These are phyloP conservation scores for Hyaloscypha hepaticicola DNA, from an alignment of 495 filamentous ascomycete species.

Conservation along the genomic window DNA sequence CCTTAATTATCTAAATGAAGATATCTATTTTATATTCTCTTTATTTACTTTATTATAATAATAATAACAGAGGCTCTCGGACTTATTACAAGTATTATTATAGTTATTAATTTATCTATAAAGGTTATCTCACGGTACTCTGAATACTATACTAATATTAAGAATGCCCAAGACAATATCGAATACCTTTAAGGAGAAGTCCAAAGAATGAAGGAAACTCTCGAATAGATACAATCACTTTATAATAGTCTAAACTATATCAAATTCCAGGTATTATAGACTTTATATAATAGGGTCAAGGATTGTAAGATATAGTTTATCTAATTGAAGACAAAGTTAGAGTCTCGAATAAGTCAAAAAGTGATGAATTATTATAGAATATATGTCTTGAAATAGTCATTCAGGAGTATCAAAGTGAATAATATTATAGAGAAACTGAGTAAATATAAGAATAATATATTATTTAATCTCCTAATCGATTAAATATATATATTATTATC, in stretches of 20 bases:
- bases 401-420: constrained; percentile 42
- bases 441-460: constrained; percentile 38
- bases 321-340: constrained; percentile 36
- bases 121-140: constrained; percentile 33
- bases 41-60: constrained; percentile 11
- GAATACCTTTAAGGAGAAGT: constrained; percentile 32
- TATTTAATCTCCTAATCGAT: constrained; percentile 40
- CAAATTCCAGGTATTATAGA: constrained; percentile 25
- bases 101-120: constrained; percentile 37
- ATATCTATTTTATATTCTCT: constrained; percentile 14
- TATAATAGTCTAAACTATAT: constrained; percentile 39
- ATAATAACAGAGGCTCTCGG: constrained; percentile 31
- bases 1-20: constrained; percentile 8
- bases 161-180: constrained; percentile 40
- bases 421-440: constrained; percentile 37
- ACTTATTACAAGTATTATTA: constrained; percentile 36
- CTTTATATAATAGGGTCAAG: constrained; percentile 25
- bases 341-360: constrained; percentile 31
- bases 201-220: constrained; percentile 4
- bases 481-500: constrained; percentile 37
- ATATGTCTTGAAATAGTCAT: constrained; percentile 44
- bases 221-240: constrained; percentile 6
- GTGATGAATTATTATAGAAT: constrained; percentile 35
- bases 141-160: constrained; percentile 33
- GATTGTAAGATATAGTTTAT: constrained; percentile 35